Evolutionary conservation across 1,284 basidiomycete genomes (phyloP).

Genomic region (Trametes pubescens): DNA sequence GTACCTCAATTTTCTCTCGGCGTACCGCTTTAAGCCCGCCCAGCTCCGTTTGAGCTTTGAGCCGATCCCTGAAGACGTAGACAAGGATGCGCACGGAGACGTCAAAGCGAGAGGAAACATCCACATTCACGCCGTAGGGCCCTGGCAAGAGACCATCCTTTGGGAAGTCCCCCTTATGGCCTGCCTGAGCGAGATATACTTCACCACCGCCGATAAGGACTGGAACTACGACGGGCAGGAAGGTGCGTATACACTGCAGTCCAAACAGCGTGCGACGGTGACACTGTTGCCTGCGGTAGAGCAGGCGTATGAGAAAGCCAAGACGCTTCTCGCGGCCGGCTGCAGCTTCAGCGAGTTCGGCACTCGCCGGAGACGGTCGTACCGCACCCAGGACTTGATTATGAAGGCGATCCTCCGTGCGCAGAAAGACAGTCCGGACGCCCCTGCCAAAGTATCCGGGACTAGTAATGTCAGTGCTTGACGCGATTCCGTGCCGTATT

Average conservation of each 20-base stretch:
- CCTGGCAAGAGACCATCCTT: conserved; percentile 91
- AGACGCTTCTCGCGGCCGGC: conserved; percentile 69
- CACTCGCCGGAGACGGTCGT: conserved; percentile 88
- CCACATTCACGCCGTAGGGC: conserved; percentile 77
- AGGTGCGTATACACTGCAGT: conserved; percentile 50
- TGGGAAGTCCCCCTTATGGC: conserved; percentile 98
- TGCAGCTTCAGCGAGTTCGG: conserved; percentile 94
- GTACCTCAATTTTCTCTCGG: conserved; percentile 83
- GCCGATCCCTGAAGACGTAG: conserved; percentile 56
- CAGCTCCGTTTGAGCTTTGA: conserved; percentile 82
- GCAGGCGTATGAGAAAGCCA: conserved; percentile 77
- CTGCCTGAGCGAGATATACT: conserved; percentile 84
- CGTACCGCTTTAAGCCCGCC: conserved; percentile 81
- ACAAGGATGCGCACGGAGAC: conserved; percentile 40
- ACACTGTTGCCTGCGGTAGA: conserved; percentile 38
- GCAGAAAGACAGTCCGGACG: conserved; percentile 54
- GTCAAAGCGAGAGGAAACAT: conserved; percentile 62
- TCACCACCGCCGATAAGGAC: conserved; percentile 72
- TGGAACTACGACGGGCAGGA: conserved; percentile 88
- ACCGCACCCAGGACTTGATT: conserved; percentile 82
- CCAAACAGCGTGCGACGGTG: background rate
- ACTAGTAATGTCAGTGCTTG: conserved; percentile 80
- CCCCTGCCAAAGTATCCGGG: conserved; percentile 73
- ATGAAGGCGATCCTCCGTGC: conserved; percentile 76
- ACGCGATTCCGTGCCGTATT: no score